Conservation (phyloP, 2,329 filamentous ascomycete genomes). For the Claviceps capensis region DNA sequence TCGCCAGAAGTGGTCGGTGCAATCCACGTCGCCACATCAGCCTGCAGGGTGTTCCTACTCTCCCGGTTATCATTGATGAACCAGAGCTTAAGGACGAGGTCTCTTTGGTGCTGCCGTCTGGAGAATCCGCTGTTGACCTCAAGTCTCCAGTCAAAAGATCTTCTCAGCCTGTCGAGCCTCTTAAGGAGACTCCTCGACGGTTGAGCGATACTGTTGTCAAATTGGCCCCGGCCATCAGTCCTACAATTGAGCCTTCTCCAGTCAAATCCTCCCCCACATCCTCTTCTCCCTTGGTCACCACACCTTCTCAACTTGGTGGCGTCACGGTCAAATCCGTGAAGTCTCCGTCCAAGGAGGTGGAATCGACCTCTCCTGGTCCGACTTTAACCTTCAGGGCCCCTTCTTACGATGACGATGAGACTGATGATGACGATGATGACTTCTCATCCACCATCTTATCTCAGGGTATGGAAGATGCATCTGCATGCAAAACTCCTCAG, state of each 20-base stretch:
- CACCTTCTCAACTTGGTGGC: not conserved
- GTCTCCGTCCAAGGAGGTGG: not conserved
- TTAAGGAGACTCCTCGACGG: conserved; percentile 13
- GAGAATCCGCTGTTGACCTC: conserved; percentile 6
- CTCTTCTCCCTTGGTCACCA: conserved; percentile 13
- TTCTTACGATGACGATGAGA: not conserved
- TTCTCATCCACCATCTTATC: not conserved
- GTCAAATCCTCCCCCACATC: conserved; percentile 16
- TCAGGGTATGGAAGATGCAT: not conserved
- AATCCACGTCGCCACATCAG: conserved; percentile 1
- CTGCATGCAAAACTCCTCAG: not conserved
- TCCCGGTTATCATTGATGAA: conserved; percentile 17
- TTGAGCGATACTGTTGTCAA: conserved; percentile 17
- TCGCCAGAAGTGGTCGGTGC: conserved; percentile 6
- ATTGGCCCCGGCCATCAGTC: conserved; percentile 14
- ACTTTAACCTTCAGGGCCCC: not conserved
- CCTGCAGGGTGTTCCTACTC: conserved; percentile 11
- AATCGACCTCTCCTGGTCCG: not conserved
- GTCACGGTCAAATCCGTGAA: not conserved
- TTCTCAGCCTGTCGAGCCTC: conserved; percentile 13
- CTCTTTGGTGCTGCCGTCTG: conserved; percentile 11
- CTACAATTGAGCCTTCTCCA: conserved; percentile 16
- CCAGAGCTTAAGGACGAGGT: conserved; percentile 16
- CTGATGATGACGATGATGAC: not conserved
- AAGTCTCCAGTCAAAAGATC: conserved; percentile 20